Evolutionary conservation across 2,329 filamentous ascomycete species (phyloP).

Genomic region (Verticillium alfalfae): DNA sequence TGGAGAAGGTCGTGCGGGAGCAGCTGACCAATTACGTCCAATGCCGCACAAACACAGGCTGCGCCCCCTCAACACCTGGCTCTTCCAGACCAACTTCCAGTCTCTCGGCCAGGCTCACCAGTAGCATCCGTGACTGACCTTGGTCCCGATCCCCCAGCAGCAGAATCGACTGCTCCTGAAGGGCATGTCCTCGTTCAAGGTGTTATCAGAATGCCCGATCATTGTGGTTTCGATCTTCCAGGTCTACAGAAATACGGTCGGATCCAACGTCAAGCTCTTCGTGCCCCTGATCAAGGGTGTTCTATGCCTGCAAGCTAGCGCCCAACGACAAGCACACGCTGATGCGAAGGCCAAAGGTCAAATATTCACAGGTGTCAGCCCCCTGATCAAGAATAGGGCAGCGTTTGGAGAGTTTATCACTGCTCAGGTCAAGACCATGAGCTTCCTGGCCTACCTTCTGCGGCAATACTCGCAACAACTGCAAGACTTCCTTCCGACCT

Average conservation of each 20-base stretch:
- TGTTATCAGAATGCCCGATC: conserved; percentile 94
- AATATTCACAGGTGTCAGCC: conserved; percentile 89
- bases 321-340: conserved; percentile 84
- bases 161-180: conserved; percentile 76
- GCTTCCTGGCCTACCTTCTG: conserved; percentile 89
- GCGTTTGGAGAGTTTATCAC: conserved; percentile 98
- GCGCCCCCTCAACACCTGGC: conserved; percentile 61
- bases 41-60: conserved; percentile 44
- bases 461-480: conserved; percentile 83
- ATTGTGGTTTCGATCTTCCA: conserved; percentile 99
- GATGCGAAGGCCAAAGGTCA: conserved; percentile 75
- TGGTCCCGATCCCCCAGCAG: conserved; percentile 72
- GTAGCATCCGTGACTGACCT: conserved; percentile 78
- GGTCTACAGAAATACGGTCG: conserved; percentile 74
- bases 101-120: conserved; percentile 84
- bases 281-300: conserved; percentile 92
- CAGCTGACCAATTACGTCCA: conserved; percentile 77
- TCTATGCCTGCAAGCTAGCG: conserved; percentile 80
- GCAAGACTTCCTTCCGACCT: conserved; percentile 75
- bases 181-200: conserved; percentile 99
- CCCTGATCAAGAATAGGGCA: conserved; percentile 85
- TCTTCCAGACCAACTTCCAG: conserved; percentile 69
- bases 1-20: conserved; percentile 90
- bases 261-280: conserved; percentile 83
- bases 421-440: conserved; percentile 99